These are phyloP conservation scores for Trichomonascaceae sp. DNA, from an alignment of 1,139 yeast species.

Conservation along the genomic window DNA sequence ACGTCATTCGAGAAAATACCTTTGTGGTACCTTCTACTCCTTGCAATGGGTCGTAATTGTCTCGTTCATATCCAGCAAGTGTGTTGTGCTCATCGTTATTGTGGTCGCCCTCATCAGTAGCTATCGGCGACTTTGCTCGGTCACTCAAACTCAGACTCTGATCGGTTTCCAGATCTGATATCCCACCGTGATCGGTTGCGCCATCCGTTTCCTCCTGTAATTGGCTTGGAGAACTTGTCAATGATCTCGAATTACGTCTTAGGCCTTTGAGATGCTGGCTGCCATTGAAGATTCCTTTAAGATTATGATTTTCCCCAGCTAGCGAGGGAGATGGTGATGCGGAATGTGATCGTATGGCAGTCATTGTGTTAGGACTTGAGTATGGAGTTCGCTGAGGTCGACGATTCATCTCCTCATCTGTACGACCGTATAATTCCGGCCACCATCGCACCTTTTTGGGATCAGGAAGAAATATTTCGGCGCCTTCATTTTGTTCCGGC, in stretches of 20 bases:
- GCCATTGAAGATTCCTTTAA: background rate
- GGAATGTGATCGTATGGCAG: background rate
- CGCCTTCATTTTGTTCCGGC: slow-evolving; percentile 11
- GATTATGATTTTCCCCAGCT: background rate
- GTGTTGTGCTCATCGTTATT: slow-evolving; percentile 1
- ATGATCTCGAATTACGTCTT: background rate
- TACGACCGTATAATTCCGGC: slow-evolving; percentile 75
- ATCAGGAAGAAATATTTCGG: slow-evolving; percentile 56
- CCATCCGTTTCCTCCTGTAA: background rate
- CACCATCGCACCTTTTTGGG: slow-evolving; percentile 72
- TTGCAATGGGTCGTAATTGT: slow-evolving; percentile 3
- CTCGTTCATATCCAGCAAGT: slow-evolving; percentile 1
- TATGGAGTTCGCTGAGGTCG: background rate
- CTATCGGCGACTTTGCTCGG: background rate
- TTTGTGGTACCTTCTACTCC: background rate
- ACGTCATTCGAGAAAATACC: slow-evolving; percentile 8
- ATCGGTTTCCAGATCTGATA: background rate
- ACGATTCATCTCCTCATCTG: slow-evolving; percentile 71
- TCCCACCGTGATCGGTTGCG: background rate
- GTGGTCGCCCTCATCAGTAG: background rate
- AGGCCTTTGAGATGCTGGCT: background rate
- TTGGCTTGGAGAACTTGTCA: background rate
- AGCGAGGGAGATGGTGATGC: background rate
- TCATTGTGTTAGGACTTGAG: background rate
- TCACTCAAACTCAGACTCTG: background rate